These are phyloP conservation scores for Botrytis paeoniae DNA, from an alignment of 2,329 filamentous ascomycete genomes.

Conservation along the genomic window DNA sequence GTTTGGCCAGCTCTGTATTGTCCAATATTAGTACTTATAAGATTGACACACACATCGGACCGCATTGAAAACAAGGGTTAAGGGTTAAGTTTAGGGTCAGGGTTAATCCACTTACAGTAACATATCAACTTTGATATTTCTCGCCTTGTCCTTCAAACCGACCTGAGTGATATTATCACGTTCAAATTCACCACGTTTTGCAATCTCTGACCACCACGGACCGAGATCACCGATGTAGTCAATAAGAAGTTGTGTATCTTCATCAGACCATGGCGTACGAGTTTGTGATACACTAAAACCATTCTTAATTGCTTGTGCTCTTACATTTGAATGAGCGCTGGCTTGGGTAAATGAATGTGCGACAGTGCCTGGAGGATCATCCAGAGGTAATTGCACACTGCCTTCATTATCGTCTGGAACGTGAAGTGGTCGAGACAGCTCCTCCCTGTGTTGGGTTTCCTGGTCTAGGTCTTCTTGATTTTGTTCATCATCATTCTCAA, in stretches of 20 bases:
- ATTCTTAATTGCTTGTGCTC: background rate
- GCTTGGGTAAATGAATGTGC: background rate
- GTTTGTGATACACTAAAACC: conserved; percentile 14
- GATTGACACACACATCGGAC: background rate
- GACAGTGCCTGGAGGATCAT: background rate
- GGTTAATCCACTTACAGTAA: conserved; percentile 41
- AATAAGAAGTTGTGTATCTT: conserved; percentile 46
- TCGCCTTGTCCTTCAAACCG: conserved; percentile 53
- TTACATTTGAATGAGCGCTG: background rate
- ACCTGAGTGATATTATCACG: conserved; percentile 43
- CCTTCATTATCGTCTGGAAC: background rate
- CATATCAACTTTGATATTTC: conserved; percentile 49
- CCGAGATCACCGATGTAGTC: conserved; percentile 47
- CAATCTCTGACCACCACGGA: conserved; percentile 47
- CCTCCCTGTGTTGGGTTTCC: background rate
- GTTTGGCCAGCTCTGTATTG: background rate
- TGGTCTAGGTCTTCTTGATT: background rate
- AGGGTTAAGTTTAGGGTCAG: background rate
- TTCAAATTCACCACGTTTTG: conserved; percentile 38
- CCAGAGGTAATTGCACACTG: background rate
- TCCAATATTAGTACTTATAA: background rate
- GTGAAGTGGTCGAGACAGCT: background rate
- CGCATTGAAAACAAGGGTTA: too few species aligned
- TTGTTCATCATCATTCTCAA: background rate
- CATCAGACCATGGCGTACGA: conserved; percentile 39